Conservation (phyloP, 73 alveolate species). For the Diophrys sp. region DNA sequence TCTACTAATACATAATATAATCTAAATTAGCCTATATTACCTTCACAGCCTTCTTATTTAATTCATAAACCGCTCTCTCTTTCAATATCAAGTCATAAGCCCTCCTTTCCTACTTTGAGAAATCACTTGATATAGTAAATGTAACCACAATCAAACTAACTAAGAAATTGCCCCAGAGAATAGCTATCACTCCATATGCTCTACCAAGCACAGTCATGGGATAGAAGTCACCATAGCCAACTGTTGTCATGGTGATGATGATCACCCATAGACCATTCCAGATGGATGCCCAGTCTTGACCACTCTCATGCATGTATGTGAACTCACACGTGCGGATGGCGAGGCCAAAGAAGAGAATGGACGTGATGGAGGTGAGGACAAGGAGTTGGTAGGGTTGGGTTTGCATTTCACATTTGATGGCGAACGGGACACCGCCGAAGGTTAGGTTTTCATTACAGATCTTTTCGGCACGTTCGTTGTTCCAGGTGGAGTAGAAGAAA, state of each 20-base stretch:
- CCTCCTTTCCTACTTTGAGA: conserved; percentile 42
- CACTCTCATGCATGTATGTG: conserved; percentile 42
- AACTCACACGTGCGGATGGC: conserved; percentile 65
- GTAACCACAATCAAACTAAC: conserved; percentile 61
- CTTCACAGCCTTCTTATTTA: conserved; percentile 46
- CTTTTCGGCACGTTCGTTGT: conserved; percentile 65
- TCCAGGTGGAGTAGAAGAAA: conserved; percentile 58
- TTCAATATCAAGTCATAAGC: conserved; percentile 42
- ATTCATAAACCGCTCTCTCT: conserved; percentile 36
- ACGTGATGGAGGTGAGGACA: conserved; percentile 27
- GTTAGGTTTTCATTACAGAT: conserved; percentile 67
- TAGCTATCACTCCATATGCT: conserved; percentile 33
- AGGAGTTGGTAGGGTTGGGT: conserved; percentile 56
- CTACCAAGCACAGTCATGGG: conserved; percentile 60
- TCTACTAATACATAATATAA: conserved; percentile 14
- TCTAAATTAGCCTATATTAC: conserved; percentile 22
- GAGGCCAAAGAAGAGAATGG: conserved; percentile 45
- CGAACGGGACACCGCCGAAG: conserved; percentile 66
- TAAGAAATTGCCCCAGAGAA: conserved; percentile 67
- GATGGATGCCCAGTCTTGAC: conserved; percentile 40
- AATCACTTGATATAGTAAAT: conserved; percentile 37
- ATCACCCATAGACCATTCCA: conserved; percentile 65
- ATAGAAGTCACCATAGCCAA: conserved; percentile 76
- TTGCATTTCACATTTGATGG: conserved; percentile 62
- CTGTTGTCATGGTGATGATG: conserved; percentile 71